Base-by-base conservation (phyloP, 805 yeast species). In the Tetrapisispora namnaoensis region DNA sequence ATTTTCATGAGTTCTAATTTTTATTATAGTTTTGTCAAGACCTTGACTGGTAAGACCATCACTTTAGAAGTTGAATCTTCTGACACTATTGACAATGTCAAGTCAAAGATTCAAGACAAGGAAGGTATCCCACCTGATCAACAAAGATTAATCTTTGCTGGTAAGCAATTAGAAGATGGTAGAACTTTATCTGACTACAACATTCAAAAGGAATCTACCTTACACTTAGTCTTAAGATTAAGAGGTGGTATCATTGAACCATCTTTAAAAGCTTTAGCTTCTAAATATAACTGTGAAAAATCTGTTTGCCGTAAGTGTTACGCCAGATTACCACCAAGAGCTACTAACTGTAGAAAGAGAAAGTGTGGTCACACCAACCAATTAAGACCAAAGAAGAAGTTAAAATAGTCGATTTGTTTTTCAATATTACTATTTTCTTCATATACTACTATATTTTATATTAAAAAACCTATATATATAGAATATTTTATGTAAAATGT, bases 311-410 rank as follows among this genome's bases (percentile, higher is more conserved):
- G 99, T 79, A 87, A 90, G 76, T 93, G 99, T 82, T 93, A 93
- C 85, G 98, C 99, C 70, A 93, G 99, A 83, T 89, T 93, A 73
- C 99, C 99, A 72, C 96, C 99, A 78, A 95, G 98, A 86, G 99
- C 99, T 69, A 93, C 98, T 78, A 93, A 93, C 97, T 93, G 99
- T 85, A 89, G 99, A 83, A 93, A 93, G 98, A 90, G 97, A 88
- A 93, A 93, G 85, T 93, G 99, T 80, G 99, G 99, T 73, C 99
- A 93, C 95, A 82, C 96, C 75, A 93, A 93, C 85, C 99, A 93
- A 82, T 87, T 93, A 78, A 89, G 99, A 83, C 98, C 98, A 79
- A 93, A 93, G 95, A 91, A 91, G 95, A 91, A 91, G 90, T 83
- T 88, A 75, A 89, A 90, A 82, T 90, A 79, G 77, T 73, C 77